phyloP scores from a whole-genome alignment of 1,284 basidiomycete species.

The Leccinum variabile region DNA sequence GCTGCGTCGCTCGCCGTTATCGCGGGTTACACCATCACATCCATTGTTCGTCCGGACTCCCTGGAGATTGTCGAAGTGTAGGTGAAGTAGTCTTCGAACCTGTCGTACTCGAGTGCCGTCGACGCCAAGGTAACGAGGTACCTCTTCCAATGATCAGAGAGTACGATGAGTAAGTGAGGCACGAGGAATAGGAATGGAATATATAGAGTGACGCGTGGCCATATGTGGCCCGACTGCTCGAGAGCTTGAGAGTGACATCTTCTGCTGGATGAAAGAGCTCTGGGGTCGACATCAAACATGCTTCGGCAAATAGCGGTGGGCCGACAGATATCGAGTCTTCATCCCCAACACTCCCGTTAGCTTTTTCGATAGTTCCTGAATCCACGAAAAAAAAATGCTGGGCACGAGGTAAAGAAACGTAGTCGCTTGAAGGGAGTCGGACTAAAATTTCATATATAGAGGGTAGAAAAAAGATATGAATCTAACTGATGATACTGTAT shows the following conservation, averaged over 20 bases:
- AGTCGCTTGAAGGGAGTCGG: conserved; percentile 14
- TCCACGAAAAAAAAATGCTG: conserved; percentile 39
- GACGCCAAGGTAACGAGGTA: background rate
- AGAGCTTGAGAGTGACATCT: conserved; percentile 32
- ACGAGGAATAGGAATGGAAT: background rate
- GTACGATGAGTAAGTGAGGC: background rate
- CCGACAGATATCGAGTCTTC: conserved; percentile 27
- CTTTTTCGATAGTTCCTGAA: conserved; percentile 30
- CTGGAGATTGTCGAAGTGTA: conserved; percentile 17
- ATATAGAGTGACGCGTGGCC: conserved; percentile 19
- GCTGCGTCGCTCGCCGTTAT: too few relatives aligned
- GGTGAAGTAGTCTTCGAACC: conserved; percentile 20
- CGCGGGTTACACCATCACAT: too few relatives aligned
- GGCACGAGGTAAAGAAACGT: conserved; percentile 35
- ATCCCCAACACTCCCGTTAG: conserved; percentile 19
- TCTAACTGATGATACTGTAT: too few relatives aligned
- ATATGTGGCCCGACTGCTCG: conserved; percentile 24
- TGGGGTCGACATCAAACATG: conserved; percentile 38
- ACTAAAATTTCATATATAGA: too few relatives aligned
- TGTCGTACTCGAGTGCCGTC: conserved; percentile 34
- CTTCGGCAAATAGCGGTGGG: conserved; percentile 40
- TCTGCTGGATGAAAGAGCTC: conserved; percentile 22
- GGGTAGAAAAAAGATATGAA: too few relatives aligned
- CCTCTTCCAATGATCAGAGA: background rate
- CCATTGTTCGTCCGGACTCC: too few relatives aligned